Conservation (phyloP, 1,139 yeast genomes). For the Blastobotrys malaysiensis region DNA sequence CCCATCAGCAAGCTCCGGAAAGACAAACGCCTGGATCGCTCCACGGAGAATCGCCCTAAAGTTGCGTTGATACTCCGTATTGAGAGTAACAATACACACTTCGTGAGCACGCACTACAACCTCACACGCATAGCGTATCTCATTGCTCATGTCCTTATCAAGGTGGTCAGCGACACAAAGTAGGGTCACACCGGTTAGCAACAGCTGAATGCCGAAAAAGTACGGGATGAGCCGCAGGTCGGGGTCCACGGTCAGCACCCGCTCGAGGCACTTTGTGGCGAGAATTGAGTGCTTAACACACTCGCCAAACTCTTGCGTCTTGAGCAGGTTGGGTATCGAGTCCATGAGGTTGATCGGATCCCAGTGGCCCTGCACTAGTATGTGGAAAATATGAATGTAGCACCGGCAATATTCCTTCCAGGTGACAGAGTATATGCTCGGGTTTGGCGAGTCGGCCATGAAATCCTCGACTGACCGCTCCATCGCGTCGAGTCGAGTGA, state of each 20-base stretch:
- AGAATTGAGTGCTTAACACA: conserved; percentile 25
- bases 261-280: conserved; percentile 26
- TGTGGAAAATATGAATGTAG: conserved; percentile 21
- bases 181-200: conserved; percentile 28
- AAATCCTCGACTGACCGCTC: conserved; percentile 11
- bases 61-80: conserved; percentile 32
- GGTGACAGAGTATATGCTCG: conserved; percentile 14
- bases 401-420: conserved; percentile 25
- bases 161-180: conserved; percentile 7
- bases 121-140: conserved; percentile 25
- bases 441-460: conserved; percentile 7
- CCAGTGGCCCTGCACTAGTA: conserved; percentile 22
- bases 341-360: conserved; percentile 21
- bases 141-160: conserved; percentile 4
- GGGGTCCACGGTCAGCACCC: conserved; percentile 25
- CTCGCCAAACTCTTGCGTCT: conserved; percentile 19
- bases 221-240: conserved; percentile 28
- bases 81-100: conserved; percentile 31
- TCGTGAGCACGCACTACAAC: conserved; percentile 33
- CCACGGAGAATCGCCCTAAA: conserved; percentile 30
- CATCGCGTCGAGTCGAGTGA: conserved; percentile 1
- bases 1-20: conserved; percentile 14
- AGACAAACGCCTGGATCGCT: conserved; percentile 18
- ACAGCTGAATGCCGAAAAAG: conserved; percentile 28
- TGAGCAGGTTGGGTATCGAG: conserved; percentile 15